Evolutionary conservation across 208 protist species (phyloP).

Genomic region (Blastocrithidia nonstop): DNA sequence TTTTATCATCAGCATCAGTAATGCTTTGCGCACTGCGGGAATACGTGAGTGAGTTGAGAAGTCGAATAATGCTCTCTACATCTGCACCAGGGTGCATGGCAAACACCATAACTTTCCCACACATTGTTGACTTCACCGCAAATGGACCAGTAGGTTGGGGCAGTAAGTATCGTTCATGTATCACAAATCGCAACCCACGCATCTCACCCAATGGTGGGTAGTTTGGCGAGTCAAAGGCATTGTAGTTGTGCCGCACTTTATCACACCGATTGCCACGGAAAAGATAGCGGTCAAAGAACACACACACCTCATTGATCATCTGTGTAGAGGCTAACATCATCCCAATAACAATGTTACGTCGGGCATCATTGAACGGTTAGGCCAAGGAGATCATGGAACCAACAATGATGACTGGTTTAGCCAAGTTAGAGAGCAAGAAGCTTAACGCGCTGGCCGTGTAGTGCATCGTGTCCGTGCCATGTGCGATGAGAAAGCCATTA

Average conservation of each 20-base stretch:
- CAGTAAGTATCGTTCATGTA: slow-evolving; percentile 26
- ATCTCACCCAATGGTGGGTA: slow-evolving; percentile 79
- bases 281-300: slow-evolving; percentile 91
- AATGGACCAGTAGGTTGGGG: slow-evolving; percentile 31
- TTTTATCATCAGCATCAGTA: not conserved
- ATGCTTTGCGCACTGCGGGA: not conserved
- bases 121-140: slow-evolving; percentile 27
- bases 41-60: slow-evolving; percentile 8
- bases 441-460: slow-evolving; percentile 92
- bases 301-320: slow-evolving; percentile 85
- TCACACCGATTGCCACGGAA: slow-evolving; percentile 84
- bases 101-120: slow-evolving; percentile 24
- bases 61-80: slow-evolving; percentile 15
- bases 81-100: slow-evolving; percentile 29
- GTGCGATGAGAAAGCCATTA: slow-evolving; percentile 94
- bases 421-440: slow-evolving; percentile 93
- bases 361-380: slow-evolving; percentile 81
- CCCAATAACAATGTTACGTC: slow-evolving; percentile 63
- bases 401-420: slow-evolving; percentile 93
- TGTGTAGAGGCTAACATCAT: slow-evolving; percentile 76
- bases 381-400: slow-evolving; percentile 88
- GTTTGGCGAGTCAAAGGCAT: slow-evolving; percentile 83
- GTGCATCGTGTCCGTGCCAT: slow-evolving; percentile 96
- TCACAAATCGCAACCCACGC: slow-evolving; percentile 45
- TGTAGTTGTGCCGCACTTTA: slow-evolving; percentile 76